Evolutionary conservation across 106 monocot genomes (phyloP).

Genomic region (Vanilla planifolia): DNA sequence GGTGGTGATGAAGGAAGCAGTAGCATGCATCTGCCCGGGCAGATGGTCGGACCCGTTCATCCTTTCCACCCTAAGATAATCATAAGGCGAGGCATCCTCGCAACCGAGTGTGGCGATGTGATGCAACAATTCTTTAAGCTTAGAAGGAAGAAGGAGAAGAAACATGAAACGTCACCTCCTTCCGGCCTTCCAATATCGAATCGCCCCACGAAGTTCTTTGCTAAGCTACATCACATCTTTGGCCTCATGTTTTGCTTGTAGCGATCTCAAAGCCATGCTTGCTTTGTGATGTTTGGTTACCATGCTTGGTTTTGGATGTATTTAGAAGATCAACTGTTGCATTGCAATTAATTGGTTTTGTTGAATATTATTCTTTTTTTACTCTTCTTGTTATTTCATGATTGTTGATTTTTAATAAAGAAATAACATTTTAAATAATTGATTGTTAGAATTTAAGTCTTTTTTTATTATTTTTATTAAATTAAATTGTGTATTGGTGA

Average conservation of each 20-base stretch:
- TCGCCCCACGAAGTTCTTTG: constrained; percentile 40
- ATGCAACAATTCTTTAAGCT: constrained; percentile 94
- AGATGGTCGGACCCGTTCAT: constrained; percentile 62
- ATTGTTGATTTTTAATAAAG: too few species aligned
- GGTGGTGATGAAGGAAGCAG: constrained; percentile 40
- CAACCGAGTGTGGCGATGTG: constrained; percentile 60
- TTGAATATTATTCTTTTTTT: too few species aligned
- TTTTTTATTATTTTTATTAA: too few species aligned
- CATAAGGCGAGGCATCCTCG: constrained; percentile 64
- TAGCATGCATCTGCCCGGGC: constrained; percentile 16
- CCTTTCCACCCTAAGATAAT: constrained; percentile 89
- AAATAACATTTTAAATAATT: too few species aligned
- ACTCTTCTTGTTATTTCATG: too few species aligned
- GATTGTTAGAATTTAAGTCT: too few species aligned
- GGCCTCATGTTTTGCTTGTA: constrained; percentile 64
- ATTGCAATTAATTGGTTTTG: too few species aligned
- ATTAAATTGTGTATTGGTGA: too few species aligned
- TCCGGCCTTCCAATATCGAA: constrained; percentile 32
- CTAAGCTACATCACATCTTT: constrained; percentile 63
- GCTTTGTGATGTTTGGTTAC: too few species aligned
- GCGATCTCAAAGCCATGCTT: not conserved
- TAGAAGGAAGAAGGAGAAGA: constrained; percentile 56
- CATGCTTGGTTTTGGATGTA: too few species aligned
- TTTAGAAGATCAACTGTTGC: too few species aligned
- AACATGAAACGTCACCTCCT: constrained; percentile 22